Evolutionary conservation across 208 protist species (phyloP), one percentile per base, ranked within the genome.

Genomic region (Naegleria lovaniensis): DNA sequence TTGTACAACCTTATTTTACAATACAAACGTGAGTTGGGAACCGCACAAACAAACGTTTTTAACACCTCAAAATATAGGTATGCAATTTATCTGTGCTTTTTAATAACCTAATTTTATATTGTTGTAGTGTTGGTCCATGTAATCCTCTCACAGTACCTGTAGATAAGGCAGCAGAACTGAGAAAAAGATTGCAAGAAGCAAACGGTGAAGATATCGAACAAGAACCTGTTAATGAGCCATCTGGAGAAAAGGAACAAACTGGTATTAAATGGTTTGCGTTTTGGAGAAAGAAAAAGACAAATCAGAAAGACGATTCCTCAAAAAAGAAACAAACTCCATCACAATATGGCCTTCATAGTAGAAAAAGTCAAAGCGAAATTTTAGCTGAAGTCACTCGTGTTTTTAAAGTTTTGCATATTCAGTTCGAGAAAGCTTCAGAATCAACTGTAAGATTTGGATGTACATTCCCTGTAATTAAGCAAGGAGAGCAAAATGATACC

Each of bases 381-480:
- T 58, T 88, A 22, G 9, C 39, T 22, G 85, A 88, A 58, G 6
- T 88, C 41, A 38, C 7, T 88, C 39, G 85, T 43, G 22, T 39
- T 19, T 88, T 88, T 58, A 51, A 88, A 58, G 85, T 38, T 33
- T 58, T 88, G 22, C 85, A 88, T 38, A 58, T 88, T 25, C 85
- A 88, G 19, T 88, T 29, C 0, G 33, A 58, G 6, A 58, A 40
- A 43, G 85, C 40, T n/a, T 58, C 39, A 29, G 85, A 88, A n/a
- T 88, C 85, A 22, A 36, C n/a, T 9, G 43, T 88, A 38, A 29
- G 43, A 39, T 29, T 39, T 39, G 55, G 9, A 9, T 88, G 85
- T 88, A 79, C 6, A 36, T 79, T 79, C 67, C 67, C 67, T 79
- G 67, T 79, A 36, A n/a, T 33, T 36, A 67, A 67, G 22, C 22